Conservation (phyloP, 1,139 yeast species). For the Zhuliangozyma blackwelliae region DNA sequence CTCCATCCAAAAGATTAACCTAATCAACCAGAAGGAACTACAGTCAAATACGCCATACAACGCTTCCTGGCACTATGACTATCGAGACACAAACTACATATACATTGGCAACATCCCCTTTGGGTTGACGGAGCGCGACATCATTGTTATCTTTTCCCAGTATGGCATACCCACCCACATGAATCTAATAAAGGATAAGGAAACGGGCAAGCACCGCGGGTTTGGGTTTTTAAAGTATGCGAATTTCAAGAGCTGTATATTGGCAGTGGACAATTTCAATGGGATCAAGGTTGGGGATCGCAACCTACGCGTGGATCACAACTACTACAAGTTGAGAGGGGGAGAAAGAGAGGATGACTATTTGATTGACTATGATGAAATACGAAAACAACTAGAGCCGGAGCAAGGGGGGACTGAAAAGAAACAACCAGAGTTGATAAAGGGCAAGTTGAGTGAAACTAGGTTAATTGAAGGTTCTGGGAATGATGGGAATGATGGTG, state of each 20-base stretch:
- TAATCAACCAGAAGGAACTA: constrained; percentile 66
- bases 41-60: constrained; percentile 51
- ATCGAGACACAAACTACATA: constrained; percentile 55
- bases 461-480: constrained; percentile 3
- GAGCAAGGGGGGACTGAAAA: constrained; percentile 1
- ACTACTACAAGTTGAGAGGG: constrained; percentile 54
- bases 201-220: constrained; percentile 67
- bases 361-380: constrained; percentile 28
- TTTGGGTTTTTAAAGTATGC: constrained; percentile 82
- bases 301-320: constrained; percentile 69
- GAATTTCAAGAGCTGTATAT: constrained; percentile 72
- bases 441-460: constrained; percentile 2
- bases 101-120: constrained; percentile 70
- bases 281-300: constrained; percentile 64
- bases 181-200: constrained; percentile 64
- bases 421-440: constrained; percentile 1
- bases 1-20: constrained; percentile 47
- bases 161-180: constrained; percentile 84
- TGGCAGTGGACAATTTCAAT: constrained; percentile 87
- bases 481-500: constrained; percentile 6
- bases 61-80: constrained; percentile 90
- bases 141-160: constrained; percentile 78
- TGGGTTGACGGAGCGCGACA: constrained; percentile 67
- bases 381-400: constrained; percentile 13
- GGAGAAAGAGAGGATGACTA: constrained; percentile 47